Base-by-base conservation (phyloP, 441 rosid species). In the Codiaeum variegatum region DNA sequence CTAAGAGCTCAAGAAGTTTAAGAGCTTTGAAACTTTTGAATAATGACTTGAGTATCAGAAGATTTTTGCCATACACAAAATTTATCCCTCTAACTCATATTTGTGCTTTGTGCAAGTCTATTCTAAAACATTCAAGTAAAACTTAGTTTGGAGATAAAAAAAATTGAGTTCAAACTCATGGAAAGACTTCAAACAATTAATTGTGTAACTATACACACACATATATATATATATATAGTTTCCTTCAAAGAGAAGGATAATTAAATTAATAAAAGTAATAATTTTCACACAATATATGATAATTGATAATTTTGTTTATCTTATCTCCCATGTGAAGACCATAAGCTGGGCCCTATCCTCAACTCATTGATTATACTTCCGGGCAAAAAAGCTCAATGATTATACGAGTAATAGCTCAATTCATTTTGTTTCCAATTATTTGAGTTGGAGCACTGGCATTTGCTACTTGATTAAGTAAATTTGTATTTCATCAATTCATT, bases 341-440 rank as follows among this genome's bases (percentile, higher is more conserved):
- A 61, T 16, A 12, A 2, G 5, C 19, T 31, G 21, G 63, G 40
- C 10, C 64, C 38, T 18, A 3, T 0, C 16, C 10, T 29, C 21
- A 19, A 32, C n/a, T n/a, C n/a, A n/a, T n/a, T 34, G 66, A 62
- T 62, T 32, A 58, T 24, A 58, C 32, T 42, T 8, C 47, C 13
- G 47, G 47, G 47, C 47, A 8, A 8, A 13, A 6, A 13, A 58
- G 0, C 10, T 29, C 21, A 19, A 32, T 34, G 66, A 62, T 62
- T 32, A 58, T 24, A 58, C 32, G 28, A 58, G 62, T 12, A 26
- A 0, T 29, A 0, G 38, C 21, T 59, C 11, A 59, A 59, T 59
- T 29, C 63, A 28, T 59, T 59, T 29, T 32, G 38, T 18, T 36
- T 38, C 67, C 47, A 62, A 36, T 62, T 62, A 62, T 62, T 36